phyloP scores from a whole-genome alignment of 2,329 filamentous ascomycete species.

The Sclerotinia spermophila region DNA sequence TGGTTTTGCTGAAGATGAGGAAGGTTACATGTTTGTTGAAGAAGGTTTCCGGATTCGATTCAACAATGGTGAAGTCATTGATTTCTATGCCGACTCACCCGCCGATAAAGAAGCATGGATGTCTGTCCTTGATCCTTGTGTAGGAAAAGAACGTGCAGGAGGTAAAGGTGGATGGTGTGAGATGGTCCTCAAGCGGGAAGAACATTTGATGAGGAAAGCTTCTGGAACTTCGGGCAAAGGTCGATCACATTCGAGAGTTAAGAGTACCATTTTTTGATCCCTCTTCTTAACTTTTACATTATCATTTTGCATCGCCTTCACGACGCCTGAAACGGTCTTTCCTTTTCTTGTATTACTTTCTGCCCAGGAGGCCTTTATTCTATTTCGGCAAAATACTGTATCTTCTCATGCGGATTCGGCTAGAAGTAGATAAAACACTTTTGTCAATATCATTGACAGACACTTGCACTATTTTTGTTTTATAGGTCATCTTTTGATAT shows the following conservation, averaged over 20 bases:
- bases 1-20: constrained; percentile 95
- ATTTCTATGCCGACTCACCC: constrained; percentile 73
- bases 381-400: constrained; percentile 6
- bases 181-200: constrained; percentile 61
- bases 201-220: constrained; percentile 30
- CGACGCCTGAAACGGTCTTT: neutral
- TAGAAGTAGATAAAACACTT: constrained; percentile 9
- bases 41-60: constrained; percentile 99
- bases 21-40: constrained; percentile 99
- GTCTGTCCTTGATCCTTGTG: constrained; percentile 73
- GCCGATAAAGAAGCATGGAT: constrained; percentile 94
- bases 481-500: neutral
- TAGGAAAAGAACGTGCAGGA: constrained; percentile 46
- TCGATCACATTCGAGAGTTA: constrained; percentile 33
- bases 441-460: constrained; percentile 7
- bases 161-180: constrained; percentile 64
- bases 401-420: neutral
- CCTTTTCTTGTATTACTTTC: constrained; percentile 16
- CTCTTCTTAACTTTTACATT: neutral
- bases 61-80: constrained; percentile 95
- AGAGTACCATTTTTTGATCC: constrained; percentile 30
- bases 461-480: constrained; percentile 4
- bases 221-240: constrained; percentile 27
- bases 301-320: neutral
- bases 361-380: constrained; percentile 11